Percentiles rank a stretch among this genome's conserved stretches.
These are phyloP conservation scores for Podospora anserina DNA, from an alignment of 495 filamentous ascomycete genomes.

Conservation along the genomic window DNA sequence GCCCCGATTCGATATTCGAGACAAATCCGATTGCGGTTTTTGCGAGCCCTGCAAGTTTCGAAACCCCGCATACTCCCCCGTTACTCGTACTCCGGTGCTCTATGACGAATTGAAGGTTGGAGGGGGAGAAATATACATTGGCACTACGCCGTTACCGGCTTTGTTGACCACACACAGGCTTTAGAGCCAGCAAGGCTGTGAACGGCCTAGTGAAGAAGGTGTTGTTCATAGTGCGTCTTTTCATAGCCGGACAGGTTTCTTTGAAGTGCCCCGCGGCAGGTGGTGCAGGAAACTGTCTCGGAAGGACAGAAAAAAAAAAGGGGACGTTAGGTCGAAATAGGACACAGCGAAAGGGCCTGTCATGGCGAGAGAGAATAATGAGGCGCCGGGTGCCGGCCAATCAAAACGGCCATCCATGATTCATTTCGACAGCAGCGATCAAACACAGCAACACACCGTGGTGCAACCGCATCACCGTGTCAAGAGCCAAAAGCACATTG, in stretches of 20 bases:
- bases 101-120: slow-evolving; percentile 3
- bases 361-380: slow-evolving; percentile 34
- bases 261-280: neutral
- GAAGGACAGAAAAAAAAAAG: neutral
- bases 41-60: neutral
- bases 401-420: slow-evolving; percentile 44
- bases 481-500: slow-evolving; percentile 46
- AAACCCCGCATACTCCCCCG: neutral
- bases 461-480: slow-evolving; percentile 31
- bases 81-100: neutral
- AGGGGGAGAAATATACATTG: neutral
- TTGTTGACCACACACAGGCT: too few relatives aligned
- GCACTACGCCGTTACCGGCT: neutral
- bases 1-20: neutral
- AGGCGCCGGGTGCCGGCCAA: slow-evolving; percentile 42
- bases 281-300: neutral
- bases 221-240: neutral
- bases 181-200: neutral
- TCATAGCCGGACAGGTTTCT: neutral
- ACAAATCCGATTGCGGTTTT: slow-evolving; percentile 6
- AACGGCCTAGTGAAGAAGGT: neutral
- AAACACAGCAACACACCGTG: slow-evolving; percentile 20
- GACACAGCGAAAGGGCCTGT: slow-evolving; percentile 4
- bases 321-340: slow-evolving; percentile 2
- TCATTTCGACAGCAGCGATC: slow-evolving; percentile 39